Evolutionary conservation across 176 grass and related monocot genomes (phyloP).

Genomic region (Triticum aestivum): DNA sequence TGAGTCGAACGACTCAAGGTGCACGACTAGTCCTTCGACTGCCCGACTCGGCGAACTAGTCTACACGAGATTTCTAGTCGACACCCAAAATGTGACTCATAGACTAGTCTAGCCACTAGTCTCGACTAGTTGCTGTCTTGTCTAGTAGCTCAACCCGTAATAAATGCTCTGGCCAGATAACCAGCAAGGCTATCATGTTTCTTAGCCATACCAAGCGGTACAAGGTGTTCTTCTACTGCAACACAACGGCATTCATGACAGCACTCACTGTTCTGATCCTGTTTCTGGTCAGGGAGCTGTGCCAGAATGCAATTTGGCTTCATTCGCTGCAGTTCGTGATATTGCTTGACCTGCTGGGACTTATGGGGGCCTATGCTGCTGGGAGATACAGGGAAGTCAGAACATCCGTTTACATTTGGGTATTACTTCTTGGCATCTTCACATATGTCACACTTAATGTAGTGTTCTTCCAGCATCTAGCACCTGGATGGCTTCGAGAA

Average conservation of each 20-base stretch:
- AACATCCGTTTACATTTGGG: constrained; percentile 46
- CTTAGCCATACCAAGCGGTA: constrained; percentile 18
- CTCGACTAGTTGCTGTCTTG: too few species aligned
- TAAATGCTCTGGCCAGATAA: constrained; percentile 34
- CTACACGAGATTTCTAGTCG: too few species aligned
- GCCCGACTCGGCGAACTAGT: too few species aligned
- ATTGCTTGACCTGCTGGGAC: constrained; percentile 35
- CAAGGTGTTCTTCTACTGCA: constrained; percentile 51
- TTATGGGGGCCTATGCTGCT: constrained; percentile 47
- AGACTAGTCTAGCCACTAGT: too few species aligned
- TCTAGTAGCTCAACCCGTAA: too few species aligned
- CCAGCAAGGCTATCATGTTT: constrained; percentile 23
- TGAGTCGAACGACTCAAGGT: too few species aligned
- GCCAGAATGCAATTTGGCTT: constrained; percentile 34
- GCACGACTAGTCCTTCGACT: too few species aligned
- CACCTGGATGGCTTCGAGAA: neutral
- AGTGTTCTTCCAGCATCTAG: constrained; percentile 27
- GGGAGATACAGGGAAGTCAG: constrained; percentile 44
- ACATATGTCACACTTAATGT: constrained; percentile 13
- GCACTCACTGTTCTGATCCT: constrained; percentile 41
- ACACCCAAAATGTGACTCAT: too few species aligned
- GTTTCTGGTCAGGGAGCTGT: constrained; percentile 21
- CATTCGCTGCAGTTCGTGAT: constrained; percentile 30
- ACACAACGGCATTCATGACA: constrained; percentile 36
- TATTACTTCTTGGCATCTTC: constrained; percentile 42